Conservation (phyloP, 2,329 filamentous ascomycete genomes). For the Stylonectria norvegica region DNA sequence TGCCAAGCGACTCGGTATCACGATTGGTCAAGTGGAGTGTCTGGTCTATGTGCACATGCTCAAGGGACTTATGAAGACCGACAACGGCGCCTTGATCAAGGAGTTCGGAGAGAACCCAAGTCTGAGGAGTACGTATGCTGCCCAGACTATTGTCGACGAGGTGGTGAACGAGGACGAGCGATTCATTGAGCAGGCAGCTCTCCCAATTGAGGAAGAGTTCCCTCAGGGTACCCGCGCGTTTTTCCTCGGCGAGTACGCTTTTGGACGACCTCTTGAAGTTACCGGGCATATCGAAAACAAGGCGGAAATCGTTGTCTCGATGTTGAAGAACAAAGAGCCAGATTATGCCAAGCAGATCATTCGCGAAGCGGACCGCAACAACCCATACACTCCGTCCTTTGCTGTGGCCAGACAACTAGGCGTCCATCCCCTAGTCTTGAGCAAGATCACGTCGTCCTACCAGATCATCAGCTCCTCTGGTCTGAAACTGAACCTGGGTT, state of each 20-base stretch:
- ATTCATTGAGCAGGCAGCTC: constrained; percentile 84
- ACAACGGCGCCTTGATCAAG: constrained; percentile 86
- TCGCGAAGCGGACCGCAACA: constrained; percentile 62
- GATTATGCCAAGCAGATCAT: constrained; percentile 81
- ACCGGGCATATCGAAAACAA: constrained; percentile 70
- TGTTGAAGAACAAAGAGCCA: constrained; percentile 67
- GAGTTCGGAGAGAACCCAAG: constrained; percentile 86
- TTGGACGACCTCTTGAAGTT: constrained; percentile 85
- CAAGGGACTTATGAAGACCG: constrained; percentile 84
- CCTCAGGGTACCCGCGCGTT: constrained; percentile 79
- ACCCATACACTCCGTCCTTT: constrained; percentile 81
- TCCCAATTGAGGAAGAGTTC: constrained; percentile 89
- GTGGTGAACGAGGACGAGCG: constrained; percentile 88
- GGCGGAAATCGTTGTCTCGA: constrained; percentile 74
- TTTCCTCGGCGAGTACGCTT: constrained; percentile 90
- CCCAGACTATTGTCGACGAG: constrained; percentile 84
- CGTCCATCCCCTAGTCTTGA: constrained; percentile 82
- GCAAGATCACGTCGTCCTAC: constrained; percentile 95
- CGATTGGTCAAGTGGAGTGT: constrained; percentile 82
- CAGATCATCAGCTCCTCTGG: constrained; percentile 75
- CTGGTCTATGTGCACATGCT: constrained; percentile 91
- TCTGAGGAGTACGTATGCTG: constrained; percentile 84
- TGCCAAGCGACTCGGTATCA: constrained; percentile 84
- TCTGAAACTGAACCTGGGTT: constrained; percentile 80
- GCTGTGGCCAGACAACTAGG: constrained; percentile 79